phyloP scores from a whole-genome alignment of 805 yeast species.

The Brettanomyces nanus region DNA sequence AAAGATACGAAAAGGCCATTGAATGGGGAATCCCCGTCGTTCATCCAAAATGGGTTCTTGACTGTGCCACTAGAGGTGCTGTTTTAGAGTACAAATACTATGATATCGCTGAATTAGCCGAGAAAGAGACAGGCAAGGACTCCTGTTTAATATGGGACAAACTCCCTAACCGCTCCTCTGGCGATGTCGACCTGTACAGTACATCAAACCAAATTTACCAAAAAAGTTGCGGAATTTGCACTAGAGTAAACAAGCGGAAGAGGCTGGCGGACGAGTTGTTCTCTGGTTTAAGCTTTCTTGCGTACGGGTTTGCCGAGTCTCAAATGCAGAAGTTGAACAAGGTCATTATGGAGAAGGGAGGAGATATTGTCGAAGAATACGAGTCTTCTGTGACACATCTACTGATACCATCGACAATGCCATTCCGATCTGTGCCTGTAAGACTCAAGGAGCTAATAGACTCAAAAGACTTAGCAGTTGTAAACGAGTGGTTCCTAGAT shows the following conservation, averaged over 20 bases:
- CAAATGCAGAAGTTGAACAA: constrained; percentile 12
- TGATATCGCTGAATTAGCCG: constrained; percentile 18
- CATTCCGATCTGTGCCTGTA: constrained; percentile 11
- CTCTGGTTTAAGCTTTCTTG: constrained; percentile 31
- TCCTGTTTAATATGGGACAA: constrained; percentile 33
- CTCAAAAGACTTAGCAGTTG: constrained; percentile 19
- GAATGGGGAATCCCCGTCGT: constrained; percentile 46
- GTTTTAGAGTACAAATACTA: constrained; percentile 34
- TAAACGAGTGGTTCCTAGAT: constrained; percentile 28
- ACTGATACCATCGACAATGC: constrained; percentile 19
- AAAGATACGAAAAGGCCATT: constrained; percentile 41
- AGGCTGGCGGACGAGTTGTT: constrained; percentile 25
- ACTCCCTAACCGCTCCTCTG: constrained; percentile 4
- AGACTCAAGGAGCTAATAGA: constrained; percentile 9
- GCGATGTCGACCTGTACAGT: constrained; percentile 7
- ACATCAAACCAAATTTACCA: constrained; percentile 4
- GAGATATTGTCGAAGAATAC: constrained; percentile 12
- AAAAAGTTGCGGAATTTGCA: not conserved
- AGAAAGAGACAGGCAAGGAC: constrained; percentile 16
- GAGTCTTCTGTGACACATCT: constrained; percentile 30
- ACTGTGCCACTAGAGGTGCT: constrained; percentile 37
- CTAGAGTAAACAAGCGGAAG: not conserved
- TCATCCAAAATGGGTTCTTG: constrained; percentile 44
- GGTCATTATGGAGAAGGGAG: constrained; percentile 17
- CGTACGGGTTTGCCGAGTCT: constrained; percentile 21